Base-by-base conservation (phyloP, 1,139 yeast genomes). In the Diutina siamensis region DNA sequence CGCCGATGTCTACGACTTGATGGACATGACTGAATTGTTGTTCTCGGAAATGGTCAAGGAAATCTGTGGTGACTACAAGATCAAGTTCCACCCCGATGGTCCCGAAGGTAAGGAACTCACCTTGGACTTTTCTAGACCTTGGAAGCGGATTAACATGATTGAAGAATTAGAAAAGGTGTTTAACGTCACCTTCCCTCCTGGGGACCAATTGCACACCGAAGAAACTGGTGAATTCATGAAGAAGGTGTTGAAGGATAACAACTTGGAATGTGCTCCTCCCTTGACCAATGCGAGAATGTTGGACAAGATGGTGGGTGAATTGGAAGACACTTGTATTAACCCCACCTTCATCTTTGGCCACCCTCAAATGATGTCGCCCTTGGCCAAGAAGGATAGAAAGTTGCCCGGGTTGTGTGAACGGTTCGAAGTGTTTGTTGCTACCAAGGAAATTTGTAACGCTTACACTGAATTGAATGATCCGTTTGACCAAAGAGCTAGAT, bases 291-390 rank as follows among this genome's bases (percentile, higher is more conserved):
- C 98, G 48, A 86, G 98, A 74, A 89, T 92, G 97, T 78, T 92
- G 64, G 98, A 92, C 74, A 89, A 86, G 75, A 80, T 92, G 54
- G 97, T 92, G 56, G 97, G 98, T 59, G 97, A 87, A 64, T 65
- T 71, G 53, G 98, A 92, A 73, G 97, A 88, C 60, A 74, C 80
- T 47, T 86, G 95, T 62, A 85, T 89, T 67, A 92, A 87, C 75
- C 98, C 98, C 58, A 92, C 98, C 44, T 92, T 92, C 68, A 85
- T 92, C 67, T 89, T 87, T 60, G 98, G 98, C 55, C 98, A 92
- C 67, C 98, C 98, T 51, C 97, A 92, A 72, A 87, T 92, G 94
- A 92, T 92, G 98, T 92, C 97, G 51, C 98, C 98, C 54, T 77
- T 92, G 67, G 98, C 98, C 62, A 92, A 92, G 74, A 86, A 85